Percentiles rank a stretch among this genome's conserved stretches.
Evolutionary conservation across 2,329 filamentous ascomycete species (phyloP).

Genomic region (Ophiostoma piceae): DNA sequence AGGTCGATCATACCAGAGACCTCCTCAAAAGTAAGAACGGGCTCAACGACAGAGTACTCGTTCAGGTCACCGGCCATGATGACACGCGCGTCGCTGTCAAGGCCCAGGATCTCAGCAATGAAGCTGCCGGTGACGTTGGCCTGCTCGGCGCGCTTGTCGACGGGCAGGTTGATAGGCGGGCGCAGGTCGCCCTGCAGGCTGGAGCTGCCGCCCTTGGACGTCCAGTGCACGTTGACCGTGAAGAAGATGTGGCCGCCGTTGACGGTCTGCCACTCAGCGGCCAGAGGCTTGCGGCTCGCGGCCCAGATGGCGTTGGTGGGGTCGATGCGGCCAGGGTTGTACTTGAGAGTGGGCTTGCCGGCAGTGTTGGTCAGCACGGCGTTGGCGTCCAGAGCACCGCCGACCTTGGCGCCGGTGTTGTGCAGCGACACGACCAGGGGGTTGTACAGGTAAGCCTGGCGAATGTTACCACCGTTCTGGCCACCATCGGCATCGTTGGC

Average conservation of each 20-base stretch:
- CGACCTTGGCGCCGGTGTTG: conserved; percentile 50
- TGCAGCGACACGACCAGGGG: conserved; percentile 53
- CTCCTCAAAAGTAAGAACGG: conserved; percentile 49
- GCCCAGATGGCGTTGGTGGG: conserved; percentile 56
- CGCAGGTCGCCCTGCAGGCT: conserved; percentile 60
- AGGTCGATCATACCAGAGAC: conserved; percentile 56
- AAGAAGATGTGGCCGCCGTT: conserved; percentile 54
- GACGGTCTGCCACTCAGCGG: conserved; percentile 58
- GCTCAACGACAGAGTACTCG: conserved; percentile 61
- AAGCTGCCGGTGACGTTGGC: conserved; percentile 57
- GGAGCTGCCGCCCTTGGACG: conserved; percentile 60
- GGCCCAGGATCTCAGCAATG: conserved; percentile 51
- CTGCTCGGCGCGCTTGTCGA: conserved; percentile 53
- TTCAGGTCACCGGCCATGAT: conserved; percentile 66
- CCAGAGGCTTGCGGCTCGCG: conserved; percentile 61
- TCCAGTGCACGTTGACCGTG: conserved; percentile 66
- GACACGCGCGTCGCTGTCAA: conserved; percentile 52
- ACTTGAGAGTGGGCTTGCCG: conserved; percentile 44
- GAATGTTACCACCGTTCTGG: conserved; percentile 65
- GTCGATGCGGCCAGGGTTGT: conserved; percentile 65
- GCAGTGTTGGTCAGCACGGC: conserved; percentile 52
- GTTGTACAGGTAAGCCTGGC: conserved; percentile 64
- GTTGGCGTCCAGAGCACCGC: conserved; percentile 50
- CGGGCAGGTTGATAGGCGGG: conserved; percentile 60
- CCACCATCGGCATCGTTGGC: conserved; percentile 59